Conservation (phyloP, 2,329 filamentous ascomycete species). For the Westerdykella ornata region DNA sequence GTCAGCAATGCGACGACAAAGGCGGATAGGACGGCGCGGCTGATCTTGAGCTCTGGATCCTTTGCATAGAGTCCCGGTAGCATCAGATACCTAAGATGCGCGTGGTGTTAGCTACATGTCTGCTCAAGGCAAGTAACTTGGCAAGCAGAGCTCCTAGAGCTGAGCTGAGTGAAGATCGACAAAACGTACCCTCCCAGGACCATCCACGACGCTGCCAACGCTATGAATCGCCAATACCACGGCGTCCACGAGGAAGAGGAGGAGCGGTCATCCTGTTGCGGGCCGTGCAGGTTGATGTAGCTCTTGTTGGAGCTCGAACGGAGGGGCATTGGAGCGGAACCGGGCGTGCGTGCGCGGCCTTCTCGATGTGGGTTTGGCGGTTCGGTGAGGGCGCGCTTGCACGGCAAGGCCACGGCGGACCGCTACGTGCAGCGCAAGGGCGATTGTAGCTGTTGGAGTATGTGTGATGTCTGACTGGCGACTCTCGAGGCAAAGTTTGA, state of each 20-base stretch:
- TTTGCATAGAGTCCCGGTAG: constrained; percentile 44
- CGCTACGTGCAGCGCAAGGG: too few relatives aligned
- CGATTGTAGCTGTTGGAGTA: too few relatives aligned
- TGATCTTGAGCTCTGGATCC: constrained; percentile 36
- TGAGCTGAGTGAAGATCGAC: constrained; percentile 10
- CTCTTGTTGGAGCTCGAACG: constrained; percentile 19
- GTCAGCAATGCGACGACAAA: constrained; percentile 44
- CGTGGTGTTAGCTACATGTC: background rate
- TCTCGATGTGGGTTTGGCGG: background rate
- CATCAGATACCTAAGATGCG: constrained; percentile 41
- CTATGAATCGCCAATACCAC: constrained; percentile 46
- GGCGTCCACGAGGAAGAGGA: too few relatives aligned
- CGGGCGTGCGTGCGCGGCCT: background rate
- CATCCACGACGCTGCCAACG: constrained; percentile 42
- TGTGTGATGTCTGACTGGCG: too few relatives aligned
- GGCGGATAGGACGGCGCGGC: constrained; percentile 38
- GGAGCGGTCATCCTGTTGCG: constrained; percentile 14
- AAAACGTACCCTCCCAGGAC: constrained; percentile 43
- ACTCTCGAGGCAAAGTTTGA: too few relatives aligned
- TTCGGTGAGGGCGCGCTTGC: too few relatives aligned
- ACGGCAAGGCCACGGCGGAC: too few relatives aligned
- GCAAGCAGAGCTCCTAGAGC: constrained; percentile 42
- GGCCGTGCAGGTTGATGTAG: constrained; percentile 26
- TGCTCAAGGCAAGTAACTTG: constrained; percentile 46
- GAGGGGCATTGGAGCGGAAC: constrained; percentile 21